Percentiles rank a stretch among this genome's conserved stretches.
Conservation (phyloP, 1,284 basidiomycete genomes). For the Tilletia caries region DNA sequence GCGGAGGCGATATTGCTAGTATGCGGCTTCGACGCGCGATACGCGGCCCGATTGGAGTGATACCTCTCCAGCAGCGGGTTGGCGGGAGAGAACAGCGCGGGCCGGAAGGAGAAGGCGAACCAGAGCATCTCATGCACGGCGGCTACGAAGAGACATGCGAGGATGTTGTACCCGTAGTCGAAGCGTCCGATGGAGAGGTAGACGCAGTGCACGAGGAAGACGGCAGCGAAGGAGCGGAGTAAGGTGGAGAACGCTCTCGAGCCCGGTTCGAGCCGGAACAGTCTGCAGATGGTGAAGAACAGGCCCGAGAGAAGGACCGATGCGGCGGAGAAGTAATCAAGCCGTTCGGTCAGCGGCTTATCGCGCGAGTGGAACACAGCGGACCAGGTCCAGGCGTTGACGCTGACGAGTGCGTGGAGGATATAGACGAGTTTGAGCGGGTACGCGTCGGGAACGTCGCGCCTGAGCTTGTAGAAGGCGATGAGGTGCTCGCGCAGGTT, state of each 20-base stretch:
- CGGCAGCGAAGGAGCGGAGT: constrained; percentile 29
- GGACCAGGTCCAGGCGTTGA: constrained; percentile 92
- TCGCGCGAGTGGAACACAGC: constrained; percentile 90
- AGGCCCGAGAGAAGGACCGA: constrained; percentile 68
- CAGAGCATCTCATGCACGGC: constrained; percentile 71
- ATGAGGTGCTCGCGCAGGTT: constrained; percentile 65
- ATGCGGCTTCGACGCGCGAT: constrained; percentile 62
- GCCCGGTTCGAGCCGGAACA: constrained; percentile 44
- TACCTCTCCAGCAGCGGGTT: constrained; percentile 33
- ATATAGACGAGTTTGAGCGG: constrained; percentile 62
- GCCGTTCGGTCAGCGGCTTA: constrained; percentile 74
- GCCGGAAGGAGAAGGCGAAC: constrained; percentile 57
- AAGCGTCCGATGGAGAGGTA: constrained; percentile 75
- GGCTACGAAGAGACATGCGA: constrained; percentile 76
- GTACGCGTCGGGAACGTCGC: constrained; percentile 36
- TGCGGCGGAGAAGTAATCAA: constrained; percentile 94
- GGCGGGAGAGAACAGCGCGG: constrained; percentile 27
- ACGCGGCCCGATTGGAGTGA: constrained; percentile 28
- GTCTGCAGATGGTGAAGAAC: constrained; percentile 59
- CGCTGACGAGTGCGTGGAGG: constrained; percentile 68
- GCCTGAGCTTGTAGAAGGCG: constrained; percentile 29
- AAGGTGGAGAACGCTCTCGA: constrained; percentile 26
- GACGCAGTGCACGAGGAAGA: constrained; percentile 62
- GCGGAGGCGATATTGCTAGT: constrained; percentile 15
- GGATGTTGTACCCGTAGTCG: constrained; percentile 93